A percentile compares a stretch with the other conserved stretches of the same genome.
Evolutionary conservation across 2,329 filamentous ascomycete genomes (phyloP).

Genomic region (Scorias spongiosa): DNA sequence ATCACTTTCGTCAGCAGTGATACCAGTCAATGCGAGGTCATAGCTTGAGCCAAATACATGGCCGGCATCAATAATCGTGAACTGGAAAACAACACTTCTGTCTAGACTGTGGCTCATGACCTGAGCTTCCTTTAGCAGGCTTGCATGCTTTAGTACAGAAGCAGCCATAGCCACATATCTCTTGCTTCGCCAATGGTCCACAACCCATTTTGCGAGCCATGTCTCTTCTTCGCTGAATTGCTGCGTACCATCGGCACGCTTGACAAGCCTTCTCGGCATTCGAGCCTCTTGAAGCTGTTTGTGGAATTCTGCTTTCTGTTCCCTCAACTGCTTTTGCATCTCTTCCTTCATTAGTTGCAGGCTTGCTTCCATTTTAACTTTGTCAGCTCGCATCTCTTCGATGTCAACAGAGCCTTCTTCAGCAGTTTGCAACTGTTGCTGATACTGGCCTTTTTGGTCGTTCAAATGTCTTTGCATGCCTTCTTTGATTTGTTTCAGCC

Average conservation of each 20-base stretch:
- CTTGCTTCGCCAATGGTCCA: constrained; percentile 64
- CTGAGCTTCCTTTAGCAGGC: constrained; percentile 84
- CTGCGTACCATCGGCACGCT: constrained; percentile 9
- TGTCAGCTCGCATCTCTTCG: constrained; percentile 71
- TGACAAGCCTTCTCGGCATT: constrained; percentile 31
- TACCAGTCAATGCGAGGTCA: constrained; percentile 85
- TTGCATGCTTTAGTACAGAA: constrained; percentile 72
- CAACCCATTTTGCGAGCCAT: constrained; percentile 48
- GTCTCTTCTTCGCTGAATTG: constrained; percentile 59
- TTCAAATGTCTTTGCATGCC: constrained; percentile 75
- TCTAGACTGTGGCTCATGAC: constrained; percentile 96
- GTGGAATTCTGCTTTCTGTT: constrained; percentile 74
- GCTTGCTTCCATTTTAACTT: constrained; percentile 68
- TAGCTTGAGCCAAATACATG: constrained; percentile 87
- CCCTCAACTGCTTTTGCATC: constrained; percentile 72
- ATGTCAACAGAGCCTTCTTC: constrained; percentile 64
- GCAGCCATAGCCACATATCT: constrained; percentile 93
- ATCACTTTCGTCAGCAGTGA: constrained; percentile 71
- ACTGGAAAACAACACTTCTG: constrained; percentile 87
- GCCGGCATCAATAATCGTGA: constrained; percentile 76
- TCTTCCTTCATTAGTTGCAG: constrained; percentile 66
- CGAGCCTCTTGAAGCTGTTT: constrained; percentile 63
- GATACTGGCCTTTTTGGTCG: constrained; percentile 68
- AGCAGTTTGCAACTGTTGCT: constrained; percentile 59
- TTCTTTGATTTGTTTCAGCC: constrained; percentile 58